Percentiles rank a stretch among this genome's conserved stretches.
phyloP scores from a whole-genome alignment of 352 stramenopile species.

The Phytophthora constricta region DNA sequence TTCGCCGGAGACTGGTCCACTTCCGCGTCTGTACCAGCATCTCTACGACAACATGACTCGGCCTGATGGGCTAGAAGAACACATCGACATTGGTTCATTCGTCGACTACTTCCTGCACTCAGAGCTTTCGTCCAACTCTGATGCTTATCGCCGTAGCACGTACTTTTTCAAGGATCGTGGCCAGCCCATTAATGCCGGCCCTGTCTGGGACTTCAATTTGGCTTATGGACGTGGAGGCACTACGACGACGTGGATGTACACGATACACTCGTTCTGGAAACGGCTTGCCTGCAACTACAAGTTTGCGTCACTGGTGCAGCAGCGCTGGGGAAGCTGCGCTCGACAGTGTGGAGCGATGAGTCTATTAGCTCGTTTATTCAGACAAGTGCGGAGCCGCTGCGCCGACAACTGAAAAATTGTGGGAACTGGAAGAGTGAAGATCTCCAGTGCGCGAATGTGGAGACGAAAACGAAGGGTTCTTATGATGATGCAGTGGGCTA shows the following conservation, averaged over 20 bases:
- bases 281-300: slow-evolving; percentile 76
- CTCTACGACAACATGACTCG: slow-evolving; percentile 72
- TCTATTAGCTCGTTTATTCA: slow-evolving; percentile 55
- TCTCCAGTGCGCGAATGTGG: slow-evolving; percentile 64
- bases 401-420: slow-evolving; percentile 56
- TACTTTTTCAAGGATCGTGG: slow-evolving; percentile 80
- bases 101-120: slow-evolving; percentile 78
- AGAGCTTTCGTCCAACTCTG: slow-evolving; percentile 66
- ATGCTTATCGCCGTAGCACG: slow-evolving; percentile 65
- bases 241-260: slow-evolving; percentile 63
- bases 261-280: slow-evolving; percentile 62
- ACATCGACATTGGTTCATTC: slow-evolving; percentile 73
- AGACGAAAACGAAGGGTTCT: slow-evolving; percentile 34
- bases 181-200: slow-evolving; percentile 69
- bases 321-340: slow-evolving; percentile 61
- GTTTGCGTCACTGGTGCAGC: slow-evolving; percentile 60
- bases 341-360: slow-evolving; percentile 57
- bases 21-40: slow-evolving; percentile 64
- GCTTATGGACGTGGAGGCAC: slow-evolving; percentile 53
- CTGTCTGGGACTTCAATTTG: slow-evolving; percentile 78
- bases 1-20: slow-evolving; percentile 47
- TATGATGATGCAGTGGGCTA: slow-evolving; percentile 49
- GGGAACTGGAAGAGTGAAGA: slow-evolving; percentile 52
- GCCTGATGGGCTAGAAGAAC: slow-evolving; percentile 49
- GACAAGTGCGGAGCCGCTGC: slow-evolving; percentile 44